These are phyloP conservation scores for Scutellaria minor DNA, from an alignment of 257 asterid genomes.

Conservation along the genomic window DNA sequence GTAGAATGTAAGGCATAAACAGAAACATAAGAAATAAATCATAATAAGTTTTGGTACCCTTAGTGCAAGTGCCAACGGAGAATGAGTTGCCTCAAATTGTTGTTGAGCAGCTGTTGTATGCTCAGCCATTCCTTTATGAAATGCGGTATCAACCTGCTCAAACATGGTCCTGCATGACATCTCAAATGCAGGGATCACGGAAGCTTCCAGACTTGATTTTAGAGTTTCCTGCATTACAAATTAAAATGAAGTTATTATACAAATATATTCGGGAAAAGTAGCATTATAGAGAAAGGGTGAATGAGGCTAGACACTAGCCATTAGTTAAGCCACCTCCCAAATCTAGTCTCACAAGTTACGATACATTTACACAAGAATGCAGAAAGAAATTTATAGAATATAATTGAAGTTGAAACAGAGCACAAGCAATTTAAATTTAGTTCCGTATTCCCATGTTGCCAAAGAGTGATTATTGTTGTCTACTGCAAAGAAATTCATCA, in stretches of 20 bases:
- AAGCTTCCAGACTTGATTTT: constrained; percentile 79
- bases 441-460: neutral
- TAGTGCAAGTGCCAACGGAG: constrained; percentile 76
- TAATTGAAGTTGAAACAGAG: neutral
- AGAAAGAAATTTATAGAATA: neutral
- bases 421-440: constrained; percentile 15
- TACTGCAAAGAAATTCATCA: neutral
- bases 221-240: constrained; percentile 72
- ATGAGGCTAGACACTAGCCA: neutral
- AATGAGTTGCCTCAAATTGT: constrained; percentile 82
- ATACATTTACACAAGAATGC: neutral
- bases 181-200: constrained; percentile 93
- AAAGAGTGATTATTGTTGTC: neutral
- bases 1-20: neutral
- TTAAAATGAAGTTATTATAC: constrained; percentile 1
- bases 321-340: constrained; percentile 22
- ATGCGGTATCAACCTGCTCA: constrained; percentile 90
- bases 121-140: constrained; percentile 88
- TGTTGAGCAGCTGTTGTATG: constrained; percentile 77
- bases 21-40: neutral
- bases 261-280: constrained; percentile 14
- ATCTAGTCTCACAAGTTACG: neutral
- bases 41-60: constrained; percentile 54
- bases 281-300: neutral
- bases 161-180: constrained; percentile 91